These are phyloP conservation scores for Mycena metata DNA, from an alignment of 768 basidiomycete genomes.

Conservation along the genomic window DNA sequence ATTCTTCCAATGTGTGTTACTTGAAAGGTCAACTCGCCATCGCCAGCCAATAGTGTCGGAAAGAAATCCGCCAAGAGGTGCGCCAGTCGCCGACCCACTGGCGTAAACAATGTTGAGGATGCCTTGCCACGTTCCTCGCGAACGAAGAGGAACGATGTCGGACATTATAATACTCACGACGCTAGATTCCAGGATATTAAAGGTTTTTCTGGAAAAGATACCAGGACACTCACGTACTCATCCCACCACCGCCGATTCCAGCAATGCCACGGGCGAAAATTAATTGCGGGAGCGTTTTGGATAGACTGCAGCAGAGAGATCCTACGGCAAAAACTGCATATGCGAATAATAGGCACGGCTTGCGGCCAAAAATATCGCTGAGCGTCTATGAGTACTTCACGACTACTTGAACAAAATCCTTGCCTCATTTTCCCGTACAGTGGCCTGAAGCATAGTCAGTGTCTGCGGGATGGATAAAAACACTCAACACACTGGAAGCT, in stretches of 20 bases:
- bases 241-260: conserved; percentile 74
- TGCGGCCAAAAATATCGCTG: conserved; percentile 75
- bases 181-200: conserved; percentile 45
- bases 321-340: conserved; percentile 69
- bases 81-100: conserved; percentile 68
- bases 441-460: conserved; percentile 54
- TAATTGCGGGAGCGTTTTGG: conserved; percentile 67
- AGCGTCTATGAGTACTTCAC: conserved; percentile 9
- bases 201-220: background rate
- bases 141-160: conserved; percentile 72
- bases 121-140: conserved; percentile 81
- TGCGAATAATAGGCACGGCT: conserved; percentile 67
- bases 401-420: background rate
- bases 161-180: conserved; percentile 76
- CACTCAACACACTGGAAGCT: conserved; percentile 66
- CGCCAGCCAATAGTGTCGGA: conserved; percentile 78
- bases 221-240: conserved; percentile 64
- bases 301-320: conserved; percentile 65
- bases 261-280: conserved; percentile 66
- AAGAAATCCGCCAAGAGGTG: conserved; percentile 73
- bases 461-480: background rate
- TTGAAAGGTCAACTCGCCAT: conserved; percentile 57
- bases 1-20: background rate
- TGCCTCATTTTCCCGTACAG: conserved; percentile 69
- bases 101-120: conserved; percentile 73